Evolutionary conservation across 441 rosid genomes (phyloP), one percentile per base, ranked within the genome.

Genomic region (Gossypium trilobum): DNA sequence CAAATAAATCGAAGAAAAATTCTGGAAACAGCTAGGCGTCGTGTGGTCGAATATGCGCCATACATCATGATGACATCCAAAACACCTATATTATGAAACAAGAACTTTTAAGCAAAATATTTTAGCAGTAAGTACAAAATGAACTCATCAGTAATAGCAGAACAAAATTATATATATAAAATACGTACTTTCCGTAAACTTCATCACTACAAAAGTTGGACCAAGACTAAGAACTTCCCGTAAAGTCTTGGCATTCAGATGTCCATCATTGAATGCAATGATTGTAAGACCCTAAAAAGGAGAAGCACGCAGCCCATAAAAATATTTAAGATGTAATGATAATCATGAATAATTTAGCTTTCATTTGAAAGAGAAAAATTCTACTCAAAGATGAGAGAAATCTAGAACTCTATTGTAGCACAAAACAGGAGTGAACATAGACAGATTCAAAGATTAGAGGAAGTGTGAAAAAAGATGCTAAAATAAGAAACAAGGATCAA

Each of bases 151-250:
- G 44, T 29, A 56, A n/a, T 22, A 46, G 3, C 22, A 63, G 31
- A 36, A 58, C 60, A 27, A 5, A 63, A 50, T 19, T 36, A 51
- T 10, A 50, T 63, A 64, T 33, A 4, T 39, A 29, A 14, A 57
- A 55, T 11, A 73, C 96, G 62, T 84, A 95, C 99, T 95, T 85
- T 90, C 90, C 74, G 83, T 60, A 75, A 89, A 95, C 81, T 95
- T 95, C 99, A 95, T 95, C 79, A 91, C 91, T 27, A 91, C 87
- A 75, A 88, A 95, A 60, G 99, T 95, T 51, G 99, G 99, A 59
- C 99, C 99, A 71, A 95, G 89, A 83, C 99, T 95, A 67, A 95
- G 89, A 78, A 92, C 68, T 82, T 87, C 91, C 78, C 83, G 86
- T 55, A 87, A 27, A 48, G 93, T 90, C 83, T 74, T 79, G 31